These are phyloP conservation scores for Elongisporangium anandrum DNA, from an alignment of 352 stramenopile species.

Conservation along the genomic window DNA sequence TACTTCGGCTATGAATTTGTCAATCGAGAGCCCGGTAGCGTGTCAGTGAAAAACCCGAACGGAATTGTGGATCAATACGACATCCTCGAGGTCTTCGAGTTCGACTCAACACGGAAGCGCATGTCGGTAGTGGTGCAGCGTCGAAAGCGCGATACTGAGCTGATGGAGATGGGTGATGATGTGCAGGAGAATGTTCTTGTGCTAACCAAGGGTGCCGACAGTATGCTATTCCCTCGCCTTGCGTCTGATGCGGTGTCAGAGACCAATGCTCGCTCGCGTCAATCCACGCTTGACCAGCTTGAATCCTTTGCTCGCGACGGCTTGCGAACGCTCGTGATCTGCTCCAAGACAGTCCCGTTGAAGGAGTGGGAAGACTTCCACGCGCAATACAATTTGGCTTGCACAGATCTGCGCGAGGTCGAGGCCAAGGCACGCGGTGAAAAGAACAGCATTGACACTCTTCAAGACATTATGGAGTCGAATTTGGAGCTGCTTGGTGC, in stretches of 20 bases:
- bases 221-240: slow-evolving; percentile 81
- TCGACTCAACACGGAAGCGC: slow-evolving; percentile 86
- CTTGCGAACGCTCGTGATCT: slow-evolving; percentile 85
- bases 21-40: slow-evolving; percentile 58
- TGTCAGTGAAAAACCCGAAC: slow-evolving; percentile 62
- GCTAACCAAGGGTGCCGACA: slow-evolving; percentile 81
- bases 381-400: slow-evolving; percentile 52
- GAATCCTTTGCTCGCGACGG: slow-evolving; percentile 84
- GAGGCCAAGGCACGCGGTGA: slow-evolving; percentile 62
- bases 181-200: slow-evolving; percentile 74
- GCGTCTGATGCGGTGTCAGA: slow-evolving; percentile 17
- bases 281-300: slow-evolving; percentile 59
- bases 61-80: slow-evolving; percentile 72
- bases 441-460: slow-evolving; percentile 51
- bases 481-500: slow-evolving; percentile 75
- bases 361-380: slow-evolving; percentile 70
- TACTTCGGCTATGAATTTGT: slow-evolving; percentile 84
- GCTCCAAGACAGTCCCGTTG: slow-evolving; percentile 49
- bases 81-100: slow-evolving; percentile 93
- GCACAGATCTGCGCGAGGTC: slow-evolving; percentile 59
- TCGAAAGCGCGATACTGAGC: slow-evolving; percentile 60
- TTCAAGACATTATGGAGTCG: slow-evolving; percentile 78
- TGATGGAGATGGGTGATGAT: slow-evolving; percentile 60
- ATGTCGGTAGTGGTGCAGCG: slow-evolving; percentile 85
- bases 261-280: slow-evolving; percentile 33